phyloP scores from a whole-genome alignment of 129 eudicot species.

The Flaveria ramosissima region DNA sequence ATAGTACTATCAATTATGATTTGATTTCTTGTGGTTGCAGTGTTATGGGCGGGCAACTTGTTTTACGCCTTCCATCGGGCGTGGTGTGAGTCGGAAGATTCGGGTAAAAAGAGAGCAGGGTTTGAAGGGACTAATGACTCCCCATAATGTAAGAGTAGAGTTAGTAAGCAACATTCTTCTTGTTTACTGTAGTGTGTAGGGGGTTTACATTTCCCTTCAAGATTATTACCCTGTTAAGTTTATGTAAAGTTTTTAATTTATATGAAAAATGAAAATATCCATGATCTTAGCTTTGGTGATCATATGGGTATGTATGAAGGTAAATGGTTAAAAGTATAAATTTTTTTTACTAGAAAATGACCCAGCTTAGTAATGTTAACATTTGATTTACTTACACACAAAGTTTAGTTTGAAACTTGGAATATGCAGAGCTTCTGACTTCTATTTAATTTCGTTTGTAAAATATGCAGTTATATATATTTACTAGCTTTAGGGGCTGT shows the following conservation, averaged over 20 bases:
- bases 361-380: too few relatives aligned
- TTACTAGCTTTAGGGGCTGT: too few relatives aligned
- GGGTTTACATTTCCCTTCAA: slow-evolving; percentile 10
- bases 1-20: neutral
- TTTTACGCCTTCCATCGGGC: slow-evolving; percentile 65
- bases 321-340: neutral
- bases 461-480: too few relatives aligned
- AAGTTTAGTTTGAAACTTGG: too few relatives aligned
- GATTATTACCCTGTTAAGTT: slow-evolving; percentile 29
- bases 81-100: slow-evolving; percentile 43
- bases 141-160: slow-evolving; percentile 26
- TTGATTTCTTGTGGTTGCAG: slow-evolving; percentile 36
- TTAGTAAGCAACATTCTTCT: slow-evolving; percentile 25
- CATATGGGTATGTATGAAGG: neutral
- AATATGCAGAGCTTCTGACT: too few relatives aligned
- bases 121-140: slow-evolving; percentile 14
- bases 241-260: slow-evolving; percentile 28
- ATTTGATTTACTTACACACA: too few relatives aligned
- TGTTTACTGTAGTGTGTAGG: slow-evolving; percentile 18
- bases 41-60: slow-evolving; percentile 59
- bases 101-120: slow-evolving; percentile 12
- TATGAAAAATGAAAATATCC: slow-evolving; percentile 1
- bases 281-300: neutral
- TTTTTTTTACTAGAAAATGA: too few relatives aligned
- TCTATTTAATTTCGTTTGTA: too few relatives aligned